A percentile compares a stretch with the other conserved stretches of the same genome.
Evolutionary conservation across 164 flowering plant species (phyloP).

Genomic region (Vitis cinerea): DNA sequence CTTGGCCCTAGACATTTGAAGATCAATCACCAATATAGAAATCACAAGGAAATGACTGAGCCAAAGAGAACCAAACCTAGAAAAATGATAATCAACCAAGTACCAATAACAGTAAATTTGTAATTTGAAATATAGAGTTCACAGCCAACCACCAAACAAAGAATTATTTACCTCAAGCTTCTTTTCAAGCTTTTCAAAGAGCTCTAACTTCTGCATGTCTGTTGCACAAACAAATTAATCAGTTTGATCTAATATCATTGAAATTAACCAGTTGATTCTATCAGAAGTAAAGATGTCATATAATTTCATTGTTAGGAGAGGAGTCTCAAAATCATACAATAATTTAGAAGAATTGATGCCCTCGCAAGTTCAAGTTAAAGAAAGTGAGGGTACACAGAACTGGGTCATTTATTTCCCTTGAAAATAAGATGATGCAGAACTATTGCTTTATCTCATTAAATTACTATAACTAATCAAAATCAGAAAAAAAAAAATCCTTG

Average conservation of each 20-base stretch:
- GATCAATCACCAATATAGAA: background rate
- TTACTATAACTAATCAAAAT: too few species aligned
- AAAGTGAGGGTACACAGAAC: too few species aligned
- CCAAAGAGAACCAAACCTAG: background rate
- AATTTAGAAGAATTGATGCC: too few species aligned
- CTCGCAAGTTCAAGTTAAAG: too few species aligned
- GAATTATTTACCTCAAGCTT: slow-evolving; percentile 27
- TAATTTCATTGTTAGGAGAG: too few species aligned
- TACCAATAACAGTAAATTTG: background rate
- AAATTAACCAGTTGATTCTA: background rate
- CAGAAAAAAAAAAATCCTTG: too few species aligned
- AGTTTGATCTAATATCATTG: slow-evolving; percentile 1
- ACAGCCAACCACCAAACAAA: background rate
- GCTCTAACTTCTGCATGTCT: slow-evolving; percentile 42
- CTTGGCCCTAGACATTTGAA: slow-evolving; percentile 26
- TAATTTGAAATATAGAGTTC: background rate
- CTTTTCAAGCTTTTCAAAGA: slow-evolving; percentile 51
- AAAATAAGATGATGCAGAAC: too few species aligned
- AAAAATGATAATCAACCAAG: background rate
- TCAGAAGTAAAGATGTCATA: background rate
- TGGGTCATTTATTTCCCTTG: too few species aligned
- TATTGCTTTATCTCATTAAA: too few species aligned
- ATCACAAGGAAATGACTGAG: background rate
- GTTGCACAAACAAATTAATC: slow-evolving; percentile 8
- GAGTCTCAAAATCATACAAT: too few species aligned